Conservation (phyloP, 2,329 filamentous ascomycete genomes). For the Elsinoe batatas region DNA sequence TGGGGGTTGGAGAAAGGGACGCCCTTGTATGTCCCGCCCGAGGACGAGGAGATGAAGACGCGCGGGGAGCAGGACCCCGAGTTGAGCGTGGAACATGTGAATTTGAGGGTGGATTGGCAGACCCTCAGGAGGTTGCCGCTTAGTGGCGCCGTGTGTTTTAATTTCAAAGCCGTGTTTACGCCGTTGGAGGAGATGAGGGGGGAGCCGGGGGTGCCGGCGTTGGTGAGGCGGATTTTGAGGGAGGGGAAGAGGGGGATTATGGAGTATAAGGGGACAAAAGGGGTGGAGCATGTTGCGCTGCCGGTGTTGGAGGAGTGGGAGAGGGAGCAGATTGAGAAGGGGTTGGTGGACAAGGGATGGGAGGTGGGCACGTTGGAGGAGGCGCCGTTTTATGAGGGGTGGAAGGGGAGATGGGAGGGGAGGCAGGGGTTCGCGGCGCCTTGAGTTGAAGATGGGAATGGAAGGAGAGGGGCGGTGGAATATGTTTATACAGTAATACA, state of each 20-base stretch:
- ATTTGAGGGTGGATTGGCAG: slow-evolving; percentile 79
- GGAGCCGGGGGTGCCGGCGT: slow-evolving; percentile 62
- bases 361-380: slow-evolving; percentile 60
- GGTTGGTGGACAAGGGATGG: slow-evolving; percentile 53
- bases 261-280: slow-evolving; percentile 75
- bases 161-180: slow-evolving; percentile 81
- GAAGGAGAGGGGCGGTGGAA: slow-evolving; percentile 21
- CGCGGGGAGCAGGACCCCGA: slow-evolving; percentile 49
- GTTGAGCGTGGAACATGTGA: slow-evolving; percentile 49
- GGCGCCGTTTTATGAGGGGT: slow-evolving; percentile 64
- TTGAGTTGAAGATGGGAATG: not conserved
- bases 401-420: slow-evolving; percentile 63
- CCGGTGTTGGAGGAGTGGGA: slow-evolving; percentile 55
- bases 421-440: slow-evolving; percentile 48
- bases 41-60: slow-evolving; percentile 53
- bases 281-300: slow-evolving; percentile 62
- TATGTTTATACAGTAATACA: slow-evolving; percentile 12
- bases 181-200: slow-evolving; percentile 58
- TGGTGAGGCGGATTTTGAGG: slow-evolving; percentile 58
- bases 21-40: slow-evolving; percentile 65
- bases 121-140: slow-evolving; percentile 70
- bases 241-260: slow-evolving; percentile 62
- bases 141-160: slow-evolving; percentile 68
- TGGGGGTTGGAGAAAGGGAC: slow-evolving; percentile 72
- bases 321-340: slow-evolving; percentile 54